Conservation (phyloP, 164 flowering plant genomes). For the Kingdonia uniflora region DNA sequence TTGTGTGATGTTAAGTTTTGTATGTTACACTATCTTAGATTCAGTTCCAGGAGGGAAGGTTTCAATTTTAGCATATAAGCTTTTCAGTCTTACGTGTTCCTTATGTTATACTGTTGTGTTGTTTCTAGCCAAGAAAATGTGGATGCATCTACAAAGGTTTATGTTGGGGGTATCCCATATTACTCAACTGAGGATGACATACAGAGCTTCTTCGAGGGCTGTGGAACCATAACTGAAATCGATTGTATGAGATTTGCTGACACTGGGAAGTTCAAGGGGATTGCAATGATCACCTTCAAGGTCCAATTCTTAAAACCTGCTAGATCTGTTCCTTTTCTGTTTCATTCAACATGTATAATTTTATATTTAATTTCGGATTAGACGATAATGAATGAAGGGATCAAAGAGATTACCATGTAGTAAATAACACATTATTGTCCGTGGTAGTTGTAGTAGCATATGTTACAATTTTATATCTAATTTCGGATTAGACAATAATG, state of each 20-base stretch:
- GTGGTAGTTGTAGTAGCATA: no score
- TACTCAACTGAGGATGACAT: conserved; percentile 86
- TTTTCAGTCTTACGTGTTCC: conserved; percentile 6
- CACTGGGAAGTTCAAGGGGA: conserved; percentile 89
- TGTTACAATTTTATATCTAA: no score
- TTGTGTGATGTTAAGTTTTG: neutral
- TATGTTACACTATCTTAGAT: neutral
- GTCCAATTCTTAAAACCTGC: conserved; percentile 23
- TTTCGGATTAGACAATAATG: no score
- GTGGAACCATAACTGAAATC: conserved; percentile 71
- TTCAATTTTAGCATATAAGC: neutral
- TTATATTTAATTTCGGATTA: no score
- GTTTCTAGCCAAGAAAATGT: conserved; percentile 33
- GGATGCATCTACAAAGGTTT: conserved; percentile 42
- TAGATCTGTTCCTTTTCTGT: no score
- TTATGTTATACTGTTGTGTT: conserved; percentile 1
- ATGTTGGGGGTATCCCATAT: conserved; percentile 95
- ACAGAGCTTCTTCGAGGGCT: conserved; percentile 70
- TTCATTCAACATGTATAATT: no score
- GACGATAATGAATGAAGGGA: no score
- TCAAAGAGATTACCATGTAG: no score
- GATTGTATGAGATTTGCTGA: conserved; percentile 85
- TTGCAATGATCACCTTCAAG: conserved; percentile 78
- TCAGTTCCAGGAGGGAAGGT: neutral
- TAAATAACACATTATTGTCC: no score